Base-by-base conservation (phyloP, 805 yeast genomes). In the Candida maesae region DNA sequence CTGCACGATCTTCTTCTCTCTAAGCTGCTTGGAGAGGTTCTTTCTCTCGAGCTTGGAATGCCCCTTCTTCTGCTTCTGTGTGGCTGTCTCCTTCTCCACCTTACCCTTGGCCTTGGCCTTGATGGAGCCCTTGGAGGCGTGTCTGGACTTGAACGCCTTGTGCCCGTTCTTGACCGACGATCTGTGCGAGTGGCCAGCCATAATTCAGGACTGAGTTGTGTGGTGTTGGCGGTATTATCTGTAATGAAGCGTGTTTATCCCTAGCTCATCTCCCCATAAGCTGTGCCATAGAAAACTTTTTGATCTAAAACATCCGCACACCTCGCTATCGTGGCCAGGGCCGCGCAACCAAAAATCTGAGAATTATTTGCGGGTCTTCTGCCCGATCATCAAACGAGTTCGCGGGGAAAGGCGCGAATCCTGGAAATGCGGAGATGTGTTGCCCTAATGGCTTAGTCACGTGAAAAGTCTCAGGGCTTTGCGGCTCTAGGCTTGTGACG, bases 61-160 rank as follows among this genome's bases (percentile, higher is more conserved):
- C 12, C 56, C 58, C 44, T 61, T 64, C 38, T 53, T 42, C 16
- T 53, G 52, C 36, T 64, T 65, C 30, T 58, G 56, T 19, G 50
- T 33, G 56, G 33, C 35, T 14, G 69, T 60, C 24, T 76, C 65
- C 54, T 82, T 84, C 58, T 90, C 98, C 26, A 91, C 86, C 61
- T 88, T 90, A 46, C 98, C 98, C 58, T 84, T 90, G 54, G 69
- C 70, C 44, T 78, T 70, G 49, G 87, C 85, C 59, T 89, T 95
- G 55, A 91, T 63, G 26, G 89, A 78, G 45, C 96, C 84, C 59
- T 93, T 93, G 12, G 95, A 78, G 16, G 96, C 77, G 69, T 93
- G 99, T 59, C 81, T 84, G 3, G 95, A 78, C 61, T 93, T 95
- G 73, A 88, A 95, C 9, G 90, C 75, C 67, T 93, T 93, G 56